Evolutionary conservation across 495 filamentous ascomycete genomes (phyloP), one percentile per base, ranked within the genome.

Genomic region (Penicillium coprophilum): DNA sequence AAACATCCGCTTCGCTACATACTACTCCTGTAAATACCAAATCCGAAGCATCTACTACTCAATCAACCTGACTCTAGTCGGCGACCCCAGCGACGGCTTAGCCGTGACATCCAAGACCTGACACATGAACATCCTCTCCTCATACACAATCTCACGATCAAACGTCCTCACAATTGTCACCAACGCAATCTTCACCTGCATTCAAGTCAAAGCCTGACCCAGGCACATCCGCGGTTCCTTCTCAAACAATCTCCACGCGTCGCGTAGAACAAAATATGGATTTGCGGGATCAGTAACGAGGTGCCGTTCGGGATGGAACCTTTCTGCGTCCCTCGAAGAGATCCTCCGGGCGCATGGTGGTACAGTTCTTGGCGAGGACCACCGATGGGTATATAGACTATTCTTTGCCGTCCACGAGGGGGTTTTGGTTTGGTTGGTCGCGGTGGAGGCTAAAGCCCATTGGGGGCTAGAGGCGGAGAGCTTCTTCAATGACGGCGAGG

Each of bases 231-330:
- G 57, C 11, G 81, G 76, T 2, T 82, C 82, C 10, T 71, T 62
- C 44, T 79, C 79, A 54, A 85, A 85, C 17, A 78, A 75, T n/a
- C 73, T 62, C 72, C 72, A 85, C 0, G 78, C 74, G 53, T 71
- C 69, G 21, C 19, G 43, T 51, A 30, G 48, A 3, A 46, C 28
- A 27, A 44, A 44, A 23, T 80, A 78, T 5, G 52, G 34, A 30
- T 64, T 53, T 0, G 44, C 46, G 2, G 36, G 23, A 11, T 36
- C 53, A 6, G 45, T 40, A 1, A 50, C 58, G 6, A 68, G 53
- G 46, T 53, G 66, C 3, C 62, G 66, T 19, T 69, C 58, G 4
- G 68, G 68, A 21, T 65, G 47, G 48, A 69, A 69, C n/a, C 39
- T 21, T 2, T 63, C 57, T 11, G 68, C 53, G 4, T 46, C 21